phyloP scores from a whole-genome alignment of 1,284 basidiomycete genomes.

The Tilletiaria anomala region DNA sequence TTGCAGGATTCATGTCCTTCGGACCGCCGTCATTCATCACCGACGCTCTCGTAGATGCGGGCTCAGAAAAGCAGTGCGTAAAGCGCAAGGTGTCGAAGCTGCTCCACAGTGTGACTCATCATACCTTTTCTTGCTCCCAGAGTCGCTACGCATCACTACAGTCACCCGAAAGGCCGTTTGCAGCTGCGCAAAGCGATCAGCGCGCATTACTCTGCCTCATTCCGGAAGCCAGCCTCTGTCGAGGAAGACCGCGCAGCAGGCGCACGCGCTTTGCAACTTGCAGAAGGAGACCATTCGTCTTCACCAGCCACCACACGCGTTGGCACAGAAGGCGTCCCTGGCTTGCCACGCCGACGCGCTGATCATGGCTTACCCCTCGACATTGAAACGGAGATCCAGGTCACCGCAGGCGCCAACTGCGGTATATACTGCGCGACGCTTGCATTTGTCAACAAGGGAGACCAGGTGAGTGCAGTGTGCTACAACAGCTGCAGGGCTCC shows the following conservation, averaged over 20 bases:
- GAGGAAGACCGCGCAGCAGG: constrained; percentile 44
- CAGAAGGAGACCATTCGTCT: neutral
- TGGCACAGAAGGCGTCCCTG: too few relatives aligned
- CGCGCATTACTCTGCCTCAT: constrained; percentile 14
- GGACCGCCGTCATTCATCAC: constrained; percentile 25
- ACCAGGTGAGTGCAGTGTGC: too few relatives aligned
- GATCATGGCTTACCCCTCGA: constrained; percentile 47
- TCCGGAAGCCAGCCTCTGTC: constrained; percentile 11
- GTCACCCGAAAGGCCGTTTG: constrained; percentile 30
- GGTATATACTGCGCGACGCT: constrained; percentile 31
- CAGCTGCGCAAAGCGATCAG: constrained; percentile 25
- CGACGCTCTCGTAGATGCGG: constrained; percentile 12
- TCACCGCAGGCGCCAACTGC: constrained; percentile 75
- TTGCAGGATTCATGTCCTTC: constrained; percentile 45
- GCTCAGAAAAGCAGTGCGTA: too few relatives aligned
- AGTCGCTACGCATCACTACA: constrained; percentile 35
- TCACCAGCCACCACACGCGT: too few relatives aligned
- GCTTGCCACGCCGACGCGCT: too few relatives aligned
- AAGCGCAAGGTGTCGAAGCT: too few relatives aligned
- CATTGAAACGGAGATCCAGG: constrained; percentile 72
- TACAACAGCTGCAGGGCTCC: too few relatives aligned
- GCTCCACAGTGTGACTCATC: too few relatives aligned
- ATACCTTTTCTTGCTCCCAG: too few relatives aligned
- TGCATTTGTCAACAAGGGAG: constrained; percentile 41
- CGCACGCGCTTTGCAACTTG: neutral